Evolutionary conservation across 108 stramenopile species (phyloP).

Genomic region (Aurantiochytrium sp.): DNA sequence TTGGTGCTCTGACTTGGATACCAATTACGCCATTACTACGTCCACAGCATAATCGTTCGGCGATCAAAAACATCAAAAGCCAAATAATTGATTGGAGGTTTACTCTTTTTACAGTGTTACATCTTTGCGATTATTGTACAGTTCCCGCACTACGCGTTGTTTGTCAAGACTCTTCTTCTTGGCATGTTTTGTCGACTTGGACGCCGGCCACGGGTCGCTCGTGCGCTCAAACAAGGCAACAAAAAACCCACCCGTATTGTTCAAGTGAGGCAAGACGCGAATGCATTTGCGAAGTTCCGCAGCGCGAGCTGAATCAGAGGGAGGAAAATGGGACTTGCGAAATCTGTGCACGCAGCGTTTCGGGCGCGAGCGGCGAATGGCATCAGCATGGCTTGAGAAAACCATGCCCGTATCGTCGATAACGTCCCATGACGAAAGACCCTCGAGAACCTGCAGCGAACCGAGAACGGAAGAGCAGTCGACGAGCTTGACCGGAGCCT

Average conservation of each 20-base stretch:
- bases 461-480: conserved; percentile 14
- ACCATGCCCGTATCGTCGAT: background rate
- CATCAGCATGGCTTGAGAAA: background rate
- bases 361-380: background rate
- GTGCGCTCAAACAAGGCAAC: conserved; percentile 82
- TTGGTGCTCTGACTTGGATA: background rate
- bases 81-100: no score
- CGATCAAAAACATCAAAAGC: no score
- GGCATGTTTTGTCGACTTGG: background rate
- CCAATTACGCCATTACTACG: background rate
- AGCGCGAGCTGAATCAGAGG: conserved; percentile 62
- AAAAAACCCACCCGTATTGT: conserved; percentile 96
- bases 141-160: no score
- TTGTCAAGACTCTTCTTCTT: background rate
- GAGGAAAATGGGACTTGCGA: conserved; percentile 44
- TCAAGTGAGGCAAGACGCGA: conserved; percentile 86
- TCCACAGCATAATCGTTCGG: background rate
- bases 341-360: background rate
- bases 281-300: conserved; percentile 72
- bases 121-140: no score
- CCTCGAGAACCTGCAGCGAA: conserved; percentile 55
- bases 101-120: no score
- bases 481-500: conserved; percentile 25
- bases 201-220: background rate
- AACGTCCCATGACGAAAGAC: conserved; percentile 66